Evolutionary conservation across 768 basidiomycete genomes (phyloP), one percentile per base, ranked within the genome.

Genomic region (Russula dissimulans): DNA sequence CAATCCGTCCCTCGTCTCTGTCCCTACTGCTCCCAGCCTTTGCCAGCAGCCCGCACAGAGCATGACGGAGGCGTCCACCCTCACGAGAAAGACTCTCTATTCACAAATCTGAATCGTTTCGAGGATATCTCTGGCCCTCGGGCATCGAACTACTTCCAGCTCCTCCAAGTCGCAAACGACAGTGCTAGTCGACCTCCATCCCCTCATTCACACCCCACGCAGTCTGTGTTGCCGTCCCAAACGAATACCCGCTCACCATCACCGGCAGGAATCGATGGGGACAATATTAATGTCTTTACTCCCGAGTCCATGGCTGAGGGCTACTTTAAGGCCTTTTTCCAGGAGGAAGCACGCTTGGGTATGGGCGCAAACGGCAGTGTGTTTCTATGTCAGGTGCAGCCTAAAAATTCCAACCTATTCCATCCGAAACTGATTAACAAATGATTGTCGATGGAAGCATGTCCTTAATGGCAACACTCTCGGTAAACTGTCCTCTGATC

Each of bases 341-440:
- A 86, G 59, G 94, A 97, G 67, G 91, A 95, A 65, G 84, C 80
- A 62, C 81, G 86, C 60, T 77, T 98, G 6, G 95, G 95, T 0
- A 95, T 97, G 91, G 95, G 95, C 45, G 94, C 94, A 0, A 92
- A 93, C 67, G 95, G 95, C 1, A 87, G 79, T 29, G 95, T 98
- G 1, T 97, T 78, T 69, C 76, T 95, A 3, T 95, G 91, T 67
- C 89, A 90, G 78, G 91, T 91, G 60, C 18, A 79, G 31, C 43
- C n/a, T 29, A 51, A 17, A 32, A 31, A 22, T 32, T 26, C 4
- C 17, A 26, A 14, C 32, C 10, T 52, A 42, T 56, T 44, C 14
- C 22, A 31, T 49, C 22, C 26, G 10, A 36, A 26, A 51, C 54
- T 56, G 36, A 56, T 26, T 17, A 4, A 14, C n/a, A 5, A 45